phyloP scores from a whole-genome alignment of 208 protist species.

The Leishmania lainsoni region DNA sequence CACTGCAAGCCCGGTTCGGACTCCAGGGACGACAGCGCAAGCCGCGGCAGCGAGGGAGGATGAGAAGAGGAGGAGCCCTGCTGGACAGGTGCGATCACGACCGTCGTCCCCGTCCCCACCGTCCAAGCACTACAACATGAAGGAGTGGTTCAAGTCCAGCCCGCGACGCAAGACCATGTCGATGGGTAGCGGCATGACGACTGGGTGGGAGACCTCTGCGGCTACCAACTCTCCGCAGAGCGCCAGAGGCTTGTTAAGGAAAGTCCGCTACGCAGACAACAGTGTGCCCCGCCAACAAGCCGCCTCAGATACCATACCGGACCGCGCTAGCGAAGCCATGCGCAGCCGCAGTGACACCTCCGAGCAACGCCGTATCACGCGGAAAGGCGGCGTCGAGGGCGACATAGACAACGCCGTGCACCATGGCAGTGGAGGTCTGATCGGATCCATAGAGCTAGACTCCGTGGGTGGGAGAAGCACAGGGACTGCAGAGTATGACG shows the following conservation, averaged over 20 bases:
- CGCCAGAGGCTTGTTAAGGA: not conserved
- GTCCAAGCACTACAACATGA: constrained; percentile 5
- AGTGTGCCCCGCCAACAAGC: not conserved
- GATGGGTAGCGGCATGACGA: not conserved
- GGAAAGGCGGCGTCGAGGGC: not conserved
- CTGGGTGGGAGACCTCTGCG: not conserved
- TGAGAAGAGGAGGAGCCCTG: not conserved
- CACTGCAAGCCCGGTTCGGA: constrained; percentile 19
- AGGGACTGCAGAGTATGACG: not conserved
- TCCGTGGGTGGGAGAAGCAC: not conserved
- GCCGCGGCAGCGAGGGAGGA: constrained; percentile 11
- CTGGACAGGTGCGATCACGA: not conserved
- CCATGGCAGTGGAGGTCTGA: not conserved
- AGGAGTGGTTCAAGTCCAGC: not conserved
- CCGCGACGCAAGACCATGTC: not conserved
- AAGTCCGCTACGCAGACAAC: not conserved
- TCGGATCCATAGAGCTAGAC: no score
- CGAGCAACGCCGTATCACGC: not conserved
- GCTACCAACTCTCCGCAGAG: not conserved
- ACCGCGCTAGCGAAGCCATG: not conserved
- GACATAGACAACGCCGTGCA: not conserved
- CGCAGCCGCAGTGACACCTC: not conserved
- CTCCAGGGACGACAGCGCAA: constrained; percentile 17
- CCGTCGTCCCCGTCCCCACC: not conserved
- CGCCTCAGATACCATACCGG: not conserved